Percentiles rank a stretch among this genome's conserved stretches.
Evolutionary conservation across 768 basidiomycete genomes (phyloP).

Genomic region (Boletus reticuloceps): DNA sequence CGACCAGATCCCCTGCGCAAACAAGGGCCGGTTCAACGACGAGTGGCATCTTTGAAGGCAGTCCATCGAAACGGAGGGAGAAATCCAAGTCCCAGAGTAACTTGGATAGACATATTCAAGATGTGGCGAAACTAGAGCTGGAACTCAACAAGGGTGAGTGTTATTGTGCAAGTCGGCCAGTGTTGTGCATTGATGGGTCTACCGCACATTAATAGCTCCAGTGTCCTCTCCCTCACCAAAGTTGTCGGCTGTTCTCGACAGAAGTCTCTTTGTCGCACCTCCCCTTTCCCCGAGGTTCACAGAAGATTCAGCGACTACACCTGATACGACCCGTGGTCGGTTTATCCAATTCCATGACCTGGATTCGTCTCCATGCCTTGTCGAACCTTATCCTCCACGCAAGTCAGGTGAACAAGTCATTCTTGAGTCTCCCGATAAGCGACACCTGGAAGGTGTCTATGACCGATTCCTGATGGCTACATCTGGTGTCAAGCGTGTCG

Average conservation of each 20-base stretch:
- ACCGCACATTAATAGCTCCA: conserved; percentile 25
- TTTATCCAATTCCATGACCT: conserved; percentile 41
- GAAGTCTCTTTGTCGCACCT: conserved; percentile 63
- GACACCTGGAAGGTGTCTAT: conserved; percentile 70
- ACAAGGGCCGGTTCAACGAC: conserved; percentile 20
- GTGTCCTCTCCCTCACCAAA: conserved; percentile 43
- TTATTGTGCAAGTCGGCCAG: background rate
- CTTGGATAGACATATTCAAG: conserved; percentile 63
- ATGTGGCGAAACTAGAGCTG: conserved; percentile 59
- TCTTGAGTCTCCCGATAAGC: conserved; percentile 56
- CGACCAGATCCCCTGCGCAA: conserved; percentile 57
- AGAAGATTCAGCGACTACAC: conserved; percentile 35
- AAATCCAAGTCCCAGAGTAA: conserved; percentile 68
- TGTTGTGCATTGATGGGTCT: conserved; percentile 3
- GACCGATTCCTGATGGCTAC: conserved; percentile 84
- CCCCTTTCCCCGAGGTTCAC: conserved; percentile 37
- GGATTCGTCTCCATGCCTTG: conserved; percentile 57
- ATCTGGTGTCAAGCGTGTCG: conserved; percentile 74
- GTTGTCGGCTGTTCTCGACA: conserved; percentile 67
- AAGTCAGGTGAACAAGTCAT: conserved; percentile 34
- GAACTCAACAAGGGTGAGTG: conserved; percentile 62
- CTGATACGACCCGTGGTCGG: conserved; percentile 12
- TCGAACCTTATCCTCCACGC: conserved; percentile 62
- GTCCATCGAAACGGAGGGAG: conserved; percentile 63
- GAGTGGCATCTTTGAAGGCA: conserved; percentile 39